Percentiles rank a stretch among this genome's conserved stretches.
phyloP scores from a whole-genome alignment of 2,329 filamentous ascomycete species.

The Stemphylium lycopersici region DNA sequence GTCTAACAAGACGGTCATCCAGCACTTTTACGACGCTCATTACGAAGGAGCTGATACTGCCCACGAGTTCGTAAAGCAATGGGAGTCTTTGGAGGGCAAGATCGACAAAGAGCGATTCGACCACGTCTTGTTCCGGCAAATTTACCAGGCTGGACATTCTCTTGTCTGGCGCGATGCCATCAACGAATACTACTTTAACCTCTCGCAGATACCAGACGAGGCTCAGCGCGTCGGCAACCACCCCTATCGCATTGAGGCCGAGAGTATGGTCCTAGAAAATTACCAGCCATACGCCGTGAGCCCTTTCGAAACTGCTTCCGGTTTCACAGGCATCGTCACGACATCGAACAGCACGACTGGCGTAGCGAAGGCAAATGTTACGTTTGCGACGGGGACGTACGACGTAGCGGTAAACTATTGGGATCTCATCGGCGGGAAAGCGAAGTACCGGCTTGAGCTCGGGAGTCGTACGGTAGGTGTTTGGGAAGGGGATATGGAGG shows the following conservation, averaged over 20 bases:
- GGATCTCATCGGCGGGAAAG: conserved; percentile 64
- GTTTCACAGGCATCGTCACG: conserved; percentile 62
- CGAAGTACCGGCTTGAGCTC: conserved; percentile 62
- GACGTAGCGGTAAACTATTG: conserved; percentile 71
- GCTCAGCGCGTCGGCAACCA: conserved; percentile 64
- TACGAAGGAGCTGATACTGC: conserved; percentile 65
- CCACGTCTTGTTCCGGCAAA: conserved; percentile 63
- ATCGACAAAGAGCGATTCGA: conserved; percentile 67
- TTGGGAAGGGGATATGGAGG: conserved; percentile 67
- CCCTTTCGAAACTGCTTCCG: conserved; percentile 67
- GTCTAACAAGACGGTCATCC: conserved; percentile 70
- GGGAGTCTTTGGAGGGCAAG: conserved; percentile 61
- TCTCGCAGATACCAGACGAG: conserved; percentile 66
- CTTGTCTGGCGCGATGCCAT: conserved; percentile 74
- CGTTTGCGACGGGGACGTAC: conserved; percentile 62
- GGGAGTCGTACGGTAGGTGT: conserved; percentile 60
- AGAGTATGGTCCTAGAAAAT: conserved; percentile 65
- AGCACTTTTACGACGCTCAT: conserved; percentile 70
- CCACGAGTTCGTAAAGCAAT: conserved; percentile 62
- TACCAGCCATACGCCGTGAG: conserved; percentile 62
- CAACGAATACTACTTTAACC: conserved; percentile 67
- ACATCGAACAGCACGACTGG: conserved; percentile 58
- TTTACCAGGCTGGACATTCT: conserved; percentile 71
- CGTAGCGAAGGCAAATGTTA: conserved; percentile 55
- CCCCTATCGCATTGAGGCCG: conserved; percentile 71